Conservation (phyloP, 2,329 filamentous ascomycete species). For the Colletotrichum tofieldiae region DNA sequence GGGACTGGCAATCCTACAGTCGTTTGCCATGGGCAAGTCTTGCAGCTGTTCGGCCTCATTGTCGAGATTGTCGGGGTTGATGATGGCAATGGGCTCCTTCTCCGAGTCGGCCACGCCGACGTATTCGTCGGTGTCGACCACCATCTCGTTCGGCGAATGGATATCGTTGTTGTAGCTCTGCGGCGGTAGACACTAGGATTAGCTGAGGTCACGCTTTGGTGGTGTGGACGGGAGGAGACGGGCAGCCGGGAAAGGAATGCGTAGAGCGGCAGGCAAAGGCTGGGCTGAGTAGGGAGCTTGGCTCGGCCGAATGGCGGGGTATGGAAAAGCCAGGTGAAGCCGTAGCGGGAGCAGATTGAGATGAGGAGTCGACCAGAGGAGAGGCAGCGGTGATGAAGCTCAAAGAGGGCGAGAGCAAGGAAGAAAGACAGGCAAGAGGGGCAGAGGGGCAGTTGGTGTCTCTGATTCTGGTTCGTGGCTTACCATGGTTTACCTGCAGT, state of each 20-base stretch:
- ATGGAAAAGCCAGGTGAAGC: slow-evolving; percentile 13
- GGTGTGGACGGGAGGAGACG: neutral
- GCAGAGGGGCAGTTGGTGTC: slow-evolving; percentile 14
- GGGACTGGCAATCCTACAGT: slow-evolving; percentile 61
- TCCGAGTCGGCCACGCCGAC: slow-evolving; percentile 66
- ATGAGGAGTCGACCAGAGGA: neutral
- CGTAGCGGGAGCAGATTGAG: slow-evolving; percentile 1
- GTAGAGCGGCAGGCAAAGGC: neutral
- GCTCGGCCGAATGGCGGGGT: slow-evolving; percentile 36
- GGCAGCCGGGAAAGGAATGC: slow-evolving; percentile 6
- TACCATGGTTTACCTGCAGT: slow-evolving; percentile 38
- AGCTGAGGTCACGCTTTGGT: slow-evolving; percentile 11
- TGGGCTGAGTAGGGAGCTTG: slow-evolving; percentile 19
- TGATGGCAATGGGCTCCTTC: slow-evolving; percentile 68
- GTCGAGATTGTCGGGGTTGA: slow-evolving; percentile 68
- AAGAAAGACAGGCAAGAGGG: slow-evolving; percentile 18
- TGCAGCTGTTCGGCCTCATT: slow-evolving; percentile 64
- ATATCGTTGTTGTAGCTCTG: slow-evolving; percentile 67
- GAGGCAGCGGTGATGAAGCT: slow-evolving; percentile 9
- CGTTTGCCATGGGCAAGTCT: slow-evolving; percentile 66
- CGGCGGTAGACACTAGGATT: slow-evolving; percentile 15
- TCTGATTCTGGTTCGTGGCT: slow-evolving; percentile 19
- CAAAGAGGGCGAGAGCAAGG: slow-evolving; percentile 16
- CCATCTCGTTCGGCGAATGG: slow-evolving; percentile 71
- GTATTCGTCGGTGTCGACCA: slow-evolving; percentile 70